phyloP scores from a whole-genome alignment of 202 grass and related monocot genomes.

The Saccharum hybrid region DNA sequence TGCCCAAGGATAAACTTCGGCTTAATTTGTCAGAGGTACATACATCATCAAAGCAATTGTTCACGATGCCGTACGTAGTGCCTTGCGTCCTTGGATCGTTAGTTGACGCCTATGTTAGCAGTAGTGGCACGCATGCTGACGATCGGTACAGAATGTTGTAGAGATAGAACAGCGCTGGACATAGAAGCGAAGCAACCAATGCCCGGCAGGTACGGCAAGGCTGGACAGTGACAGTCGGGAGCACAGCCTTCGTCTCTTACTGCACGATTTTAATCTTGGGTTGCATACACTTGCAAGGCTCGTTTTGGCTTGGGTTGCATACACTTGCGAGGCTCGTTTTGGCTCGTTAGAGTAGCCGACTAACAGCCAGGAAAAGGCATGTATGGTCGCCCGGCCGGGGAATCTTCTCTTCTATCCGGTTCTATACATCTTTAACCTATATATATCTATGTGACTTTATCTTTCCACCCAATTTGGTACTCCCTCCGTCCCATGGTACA shows the following conservation, averaged over 20 bases:
- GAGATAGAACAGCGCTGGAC: background rate
- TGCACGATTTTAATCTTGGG: background rate
- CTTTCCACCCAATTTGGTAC: too few species aligned
- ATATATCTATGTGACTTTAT: too few species aligned
- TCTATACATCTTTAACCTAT: too few species aligned
- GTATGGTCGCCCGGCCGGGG: background rate
- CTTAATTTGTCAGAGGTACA: background rate
- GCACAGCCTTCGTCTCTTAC: conserved; percentile 2
- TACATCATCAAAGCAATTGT: conserved; percentile 11
- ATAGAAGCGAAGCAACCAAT: conserved; percentile 10
- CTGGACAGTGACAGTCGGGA: conserved; percentile 3
- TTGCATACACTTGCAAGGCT: conserved; percentile 27
- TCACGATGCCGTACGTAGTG: background rate
- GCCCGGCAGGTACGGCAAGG: background rate
- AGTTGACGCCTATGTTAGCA: background rate
- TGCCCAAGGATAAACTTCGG: background rate
- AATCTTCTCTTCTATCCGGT: too few species aligned
- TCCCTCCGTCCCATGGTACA: too few species aligned
- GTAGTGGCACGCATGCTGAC: background rate
- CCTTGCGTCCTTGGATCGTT: background rate
- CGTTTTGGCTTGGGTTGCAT: too few species aligned
- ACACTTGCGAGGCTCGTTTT: too few species aligned
- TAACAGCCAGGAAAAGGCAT: background rate
- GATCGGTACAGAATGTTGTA: background rate
- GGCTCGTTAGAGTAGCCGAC: background rate